Conservation (phyloP, 192 early-diverging fungal species). For the Coemansia sp. region DNA sequence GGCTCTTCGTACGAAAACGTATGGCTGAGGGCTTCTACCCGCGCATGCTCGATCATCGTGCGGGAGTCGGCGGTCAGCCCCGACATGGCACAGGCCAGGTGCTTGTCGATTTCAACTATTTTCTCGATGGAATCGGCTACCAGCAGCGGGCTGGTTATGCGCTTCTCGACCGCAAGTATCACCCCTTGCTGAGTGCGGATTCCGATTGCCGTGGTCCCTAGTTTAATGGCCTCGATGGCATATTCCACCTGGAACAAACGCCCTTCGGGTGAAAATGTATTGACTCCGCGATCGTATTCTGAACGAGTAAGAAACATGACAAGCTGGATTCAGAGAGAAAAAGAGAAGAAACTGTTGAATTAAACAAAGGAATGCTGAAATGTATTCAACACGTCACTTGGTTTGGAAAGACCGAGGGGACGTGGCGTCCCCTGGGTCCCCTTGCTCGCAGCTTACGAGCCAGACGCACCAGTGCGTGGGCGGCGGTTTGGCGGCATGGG, state of each 20-base stretch:
- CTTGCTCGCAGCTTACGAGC: no score
- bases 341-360: slow-evolving; percentile 1
- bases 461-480: slow-evolving; percentile 13
- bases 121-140: slow-evolving; percentile 97
- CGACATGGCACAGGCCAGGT: slow-evolving; percentile 96
- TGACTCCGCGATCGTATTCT: slow-evolving; percentile 99
- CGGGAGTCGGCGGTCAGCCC: slow-evolving; percentile 94
- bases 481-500: slow-evolving; percentile 43
- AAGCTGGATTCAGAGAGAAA: not conserved
- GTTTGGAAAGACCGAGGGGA: no score
- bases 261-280: slow-evolving; percentile 99
- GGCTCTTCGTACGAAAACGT: slow-evolving; percentile 93
- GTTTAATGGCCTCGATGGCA: slow-evolving; percentile 99
- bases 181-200: slow-evolving; percentile 95
- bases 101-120: slow-evolving; percentile 92
- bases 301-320: slow-evolving; percentile 62
- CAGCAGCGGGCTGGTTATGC: slow-evolving; percentile 87
- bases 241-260: slow-evolving; percentile 99
- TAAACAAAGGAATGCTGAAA: not conserved
- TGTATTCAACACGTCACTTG: no score
- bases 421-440: no score
- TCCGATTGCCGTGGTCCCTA: slow-evolving; percentile 95
- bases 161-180: slow-evolving; percentile 95
- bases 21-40: slow-evolving; percentile 96
- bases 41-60: slow-evolving; percentile 98